A percentile compares a stretch with the other conserved stretches of the same genome.
Evolutionary conservation across 805 yeast species (phyloP).

Genomic region (Wickerhamiella sergipiensis): DNA sequence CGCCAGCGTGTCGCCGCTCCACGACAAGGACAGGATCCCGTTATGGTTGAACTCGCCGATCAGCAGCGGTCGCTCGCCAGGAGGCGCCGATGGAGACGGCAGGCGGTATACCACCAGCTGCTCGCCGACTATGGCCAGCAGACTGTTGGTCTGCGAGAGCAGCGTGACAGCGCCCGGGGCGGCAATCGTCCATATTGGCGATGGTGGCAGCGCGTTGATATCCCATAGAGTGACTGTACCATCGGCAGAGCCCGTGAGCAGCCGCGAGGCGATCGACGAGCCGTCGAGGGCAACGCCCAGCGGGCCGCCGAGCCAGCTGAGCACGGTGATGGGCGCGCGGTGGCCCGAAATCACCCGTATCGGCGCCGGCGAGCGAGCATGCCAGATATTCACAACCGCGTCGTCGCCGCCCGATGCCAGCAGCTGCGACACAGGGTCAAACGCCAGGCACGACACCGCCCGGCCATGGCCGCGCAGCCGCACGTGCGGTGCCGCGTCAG

Average conservation of each 20-base stretch:
- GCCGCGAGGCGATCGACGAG: conserved; percentile 6
- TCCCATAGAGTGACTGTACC: conserved; percentile 7
- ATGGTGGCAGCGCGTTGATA: not conserved
- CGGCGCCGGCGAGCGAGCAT: conserved; percentile 36
- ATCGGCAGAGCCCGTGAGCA: conserved; percentile 9
- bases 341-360: conserved; percentile 15
- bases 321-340: conserved; percentile 18
- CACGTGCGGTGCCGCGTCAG: conserved; percentile 36
- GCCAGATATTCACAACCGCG: conserved; percentile 59
- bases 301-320: conserved; percentile 5
- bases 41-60: not conserved
- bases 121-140: conserved; percentile 1
- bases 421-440: conserved; percentile 37
- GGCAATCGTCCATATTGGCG: not conserved
- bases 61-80: not conserved
- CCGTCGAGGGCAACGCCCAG: not conserved
- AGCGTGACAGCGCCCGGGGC: not conserved
- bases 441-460: conserved; percentile 41
- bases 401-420: conserved; percentile 74
- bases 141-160: not conserved
- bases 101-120: not conserved
- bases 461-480: conserved; percentile 51
- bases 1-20: not conserved
- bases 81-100: not conserved
- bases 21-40: not conserved